Evolutionary conservation across 305 asterid genomes (phyloP).

Genomic region (Fraxinus velutina): DNA sequence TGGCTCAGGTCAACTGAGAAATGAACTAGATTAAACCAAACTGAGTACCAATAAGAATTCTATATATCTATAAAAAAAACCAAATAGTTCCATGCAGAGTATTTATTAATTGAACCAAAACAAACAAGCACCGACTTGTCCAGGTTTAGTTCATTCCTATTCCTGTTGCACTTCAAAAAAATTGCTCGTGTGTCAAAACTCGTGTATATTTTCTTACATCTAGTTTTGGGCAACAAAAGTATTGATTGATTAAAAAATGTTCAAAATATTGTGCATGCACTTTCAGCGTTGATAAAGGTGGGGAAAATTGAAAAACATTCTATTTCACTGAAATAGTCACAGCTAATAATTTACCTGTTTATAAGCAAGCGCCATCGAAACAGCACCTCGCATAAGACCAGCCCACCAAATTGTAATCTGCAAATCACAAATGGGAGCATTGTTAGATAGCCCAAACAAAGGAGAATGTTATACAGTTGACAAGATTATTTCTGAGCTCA

Average conservation of each 20-base stretch:
- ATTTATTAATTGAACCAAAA: not conserved
- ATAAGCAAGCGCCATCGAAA: conserved; percentile 96
- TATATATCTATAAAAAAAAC: not conserved
- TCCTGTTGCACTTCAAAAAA: not conserved
- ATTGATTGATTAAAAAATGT: not conserved
- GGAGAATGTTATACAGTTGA: not conserved
- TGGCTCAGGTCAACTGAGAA: not conserved
- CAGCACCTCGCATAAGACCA: conserved; percentile 97
- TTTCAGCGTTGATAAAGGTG: not conserved
- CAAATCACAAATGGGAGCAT: conserved; percentile 16
- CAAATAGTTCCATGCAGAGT: not conserved
- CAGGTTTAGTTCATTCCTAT: not conserved
- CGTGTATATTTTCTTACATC: not conserved
- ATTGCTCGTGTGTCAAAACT: not conserved
- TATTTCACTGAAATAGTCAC: not conserved
- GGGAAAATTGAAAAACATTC: not conserved
- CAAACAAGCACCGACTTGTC: not conserved
- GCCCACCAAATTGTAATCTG: conserved; percentile 84
- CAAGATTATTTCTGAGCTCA: conserved; percentile 18
- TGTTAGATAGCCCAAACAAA: conserved; percentile 10
- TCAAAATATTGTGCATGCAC: not conserved
- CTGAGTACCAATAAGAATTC: not conserved
- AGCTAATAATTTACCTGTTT: conserved; percentile 54
- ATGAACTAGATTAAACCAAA: not conserved
- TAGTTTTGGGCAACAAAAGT: not conserved